Conservation (phyloP, 129 eudicot genomes). For the Glebionis coronaria region DNA sequence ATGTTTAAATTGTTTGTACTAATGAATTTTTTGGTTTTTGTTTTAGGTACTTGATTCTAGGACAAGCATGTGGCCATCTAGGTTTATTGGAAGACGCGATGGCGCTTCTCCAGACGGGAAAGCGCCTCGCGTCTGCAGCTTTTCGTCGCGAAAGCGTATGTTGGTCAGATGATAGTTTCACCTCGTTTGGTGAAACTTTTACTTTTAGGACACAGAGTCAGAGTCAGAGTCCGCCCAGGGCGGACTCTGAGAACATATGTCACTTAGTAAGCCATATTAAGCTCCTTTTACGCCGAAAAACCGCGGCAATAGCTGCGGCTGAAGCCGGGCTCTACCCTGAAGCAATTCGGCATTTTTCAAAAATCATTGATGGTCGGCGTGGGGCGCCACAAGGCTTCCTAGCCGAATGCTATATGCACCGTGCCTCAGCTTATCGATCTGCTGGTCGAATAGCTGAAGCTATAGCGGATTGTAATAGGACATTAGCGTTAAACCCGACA, state of each 20-base stretch:
- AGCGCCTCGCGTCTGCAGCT: slow-evolving; percentile 86
- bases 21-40: neutral
- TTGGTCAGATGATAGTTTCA: slow-evolving; percentile 77
- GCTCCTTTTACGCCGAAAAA: slow-evolving; percentile 79
- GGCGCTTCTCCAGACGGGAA: slow-evolving; percentile 84
- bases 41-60: slow-evolving; percentile 73
- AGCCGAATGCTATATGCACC: slow-evolving; percentile 74
- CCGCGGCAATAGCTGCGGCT: slow-evolving; percentile 80
- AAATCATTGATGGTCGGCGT: slow-evolving; percentile 81
- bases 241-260: slow-evolving; percentile 55
- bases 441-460: slow-evolving; percentile 71
- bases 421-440: slow-evolving; percentile 59
- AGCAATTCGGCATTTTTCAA: slow-evolving; percentile 83
- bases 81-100: slow-evolving; percentile 91
- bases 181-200: slow-evolving; percentile 32
- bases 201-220: slow-evolving; percentile 21
- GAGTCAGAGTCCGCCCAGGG: slow-evolving; percentile 38
- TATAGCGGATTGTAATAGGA: slow-evolving; percentile 72
- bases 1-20: slow-evolving; percentile 3
- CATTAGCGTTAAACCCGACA: slow-evolving; percentile 66
- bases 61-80: slow-evolving; percentile 89
- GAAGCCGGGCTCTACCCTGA: slow-evolving; percentile 83
- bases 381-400: slow-evolving; percentile 73
- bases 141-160: slow-evolving; percentile 79
- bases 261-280: slow-evolving; percentile 75